Percentiles rank a stretch among this genome's conserved stretches.
phyloP scores from a whole-genome alignment of 1,284 basidiomycete species.

The Leccinum fuscescens region DNA sequence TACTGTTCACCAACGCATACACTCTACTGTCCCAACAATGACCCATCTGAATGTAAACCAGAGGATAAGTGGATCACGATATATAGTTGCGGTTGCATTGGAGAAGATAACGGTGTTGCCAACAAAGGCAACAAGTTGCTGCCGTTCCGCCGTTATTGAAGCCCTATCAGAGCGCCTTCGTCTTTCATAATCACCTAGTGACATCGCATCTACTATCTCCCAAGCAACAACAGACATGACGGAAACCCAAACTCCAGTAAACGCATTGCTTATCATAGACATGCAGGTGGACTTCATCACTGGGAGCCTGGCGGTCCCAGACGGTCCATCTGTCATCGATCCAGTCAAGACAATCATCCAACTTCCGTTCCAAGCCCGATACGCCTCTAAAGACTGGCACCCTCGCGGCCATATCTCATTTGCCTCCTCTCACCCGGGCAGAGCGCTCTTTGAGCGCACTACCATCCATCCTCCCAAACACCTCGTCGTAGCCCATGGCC shows the following conservation, averaged over 20 bases:
- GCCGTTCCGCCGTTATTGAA: no score
- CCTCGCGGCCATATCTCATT: slow-evolving; percentile 51
- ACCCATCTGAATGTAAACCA: no score
- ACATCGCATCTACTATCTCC: slow-evolving; percentile 1
- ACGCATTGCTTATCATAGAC: slow-evolving; percentile 32
- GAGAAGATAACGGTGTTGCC: no score
- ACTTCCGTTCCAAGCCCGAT: slow-evolving; percentile 41
- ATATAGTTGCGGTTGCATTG: no score
- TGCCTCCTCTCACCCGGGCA: slow-evolving; percentile 41
- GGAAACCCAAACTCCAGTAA: slow-evolving; percentile 8
- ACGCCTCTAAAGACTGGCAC: slow-evolving; percentile 51
- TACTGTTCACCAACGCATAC: no score
- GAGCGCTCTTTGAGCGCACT: slow-evolving; percentile 33
- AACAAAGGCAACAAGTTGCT: no score
- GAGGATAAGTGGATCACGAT: no score
- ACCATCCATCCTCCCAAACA: slow-evolving; percentile 43
- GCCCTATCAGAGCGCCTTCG: no score
- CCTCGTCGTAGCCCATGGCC: slow-evolving; percentile 23
- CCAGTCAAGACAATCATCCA: slow-evolving; percentile 41
- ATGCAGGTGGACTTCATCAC: slow-evolving; percentile 36
- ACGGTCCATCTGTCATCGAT: slow-evolving; percentile 41
- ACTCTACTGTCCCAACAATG: no score
- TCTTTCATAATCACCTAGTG: not conserved
- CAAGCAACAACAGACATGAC: slow-evolving; percentile 18
- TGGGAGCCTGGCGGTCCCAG: slow-evolving; percentile 48